Evolutionary conservation across 371 early-diverging fungal genomes (phyloP).

Genomic region (Mucor irregularis): DNA sequence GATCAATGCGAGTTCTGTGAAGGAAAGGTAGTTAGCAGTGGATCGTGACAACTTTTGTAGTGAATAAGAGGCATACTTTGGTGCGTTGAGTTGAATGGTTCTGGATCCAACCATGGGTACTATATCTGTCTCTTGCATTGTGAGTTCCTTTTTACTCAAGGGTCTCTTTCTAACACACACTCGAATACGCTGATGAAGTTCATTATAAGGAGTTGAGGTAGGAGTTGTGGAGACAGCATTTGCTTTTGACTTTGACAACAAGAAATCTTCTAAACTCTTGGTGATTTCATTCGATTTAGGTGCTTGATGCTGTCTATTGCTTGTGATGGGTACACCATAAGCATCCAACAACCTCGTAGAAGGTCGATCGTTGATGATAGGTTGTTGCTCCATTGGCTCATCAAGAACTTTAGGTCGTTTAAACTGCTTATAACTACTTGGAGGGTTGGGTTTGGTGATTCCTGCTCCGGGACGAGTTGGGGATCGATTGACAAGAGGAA

Average conservation of each 20-base stretch:
- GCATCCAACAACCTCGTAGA: constrained; percentile 41
- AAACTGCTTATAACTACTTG: neutral
- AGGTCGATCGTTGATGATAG: neutral
- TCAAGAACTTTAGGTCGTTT: neutral
- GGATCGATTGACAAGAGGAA: too few relatives aligned
- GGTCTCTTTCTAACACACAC: constrained; percentile 98
- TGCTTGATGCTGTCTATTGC: neutral
- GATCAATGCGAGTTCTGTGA: constrained; percentile 84
- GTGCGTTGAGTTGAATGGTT: constrained; percentile 84
- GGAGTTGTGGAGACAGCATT: neutral
- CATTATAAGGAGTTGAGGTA: constrained; percentile 8
- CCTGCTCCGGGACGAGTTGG: neutral
- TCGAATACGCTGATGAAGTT: constrained; percentile 80
- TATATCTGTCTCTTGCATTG: constrained; percentile 80
- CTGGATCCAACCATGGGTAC: constrained; percentile 65
- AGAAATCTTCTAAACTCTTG: neutral
- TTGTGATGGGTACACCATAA: constrained; percentile 41
- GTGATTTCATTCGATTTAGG: neutral
- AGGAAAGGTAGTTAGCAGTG: too few relatives aligned
- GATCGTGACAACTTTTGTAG: too few relatives aligned
- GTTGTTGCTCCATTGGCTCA: neutral
- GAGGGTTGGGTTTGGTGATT: neutral
- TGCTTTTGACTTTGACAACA: constrained; percentile 3
- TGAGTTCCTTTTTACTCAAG: constrained; percentile 79
- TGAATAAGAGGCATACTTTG: constrained; percentile 62